These are phyloP conservation scores for Alloteropsis semialata DNA, from an alignment of 176 grass and related monocot species.

Conservation along the genomic window DNA sequence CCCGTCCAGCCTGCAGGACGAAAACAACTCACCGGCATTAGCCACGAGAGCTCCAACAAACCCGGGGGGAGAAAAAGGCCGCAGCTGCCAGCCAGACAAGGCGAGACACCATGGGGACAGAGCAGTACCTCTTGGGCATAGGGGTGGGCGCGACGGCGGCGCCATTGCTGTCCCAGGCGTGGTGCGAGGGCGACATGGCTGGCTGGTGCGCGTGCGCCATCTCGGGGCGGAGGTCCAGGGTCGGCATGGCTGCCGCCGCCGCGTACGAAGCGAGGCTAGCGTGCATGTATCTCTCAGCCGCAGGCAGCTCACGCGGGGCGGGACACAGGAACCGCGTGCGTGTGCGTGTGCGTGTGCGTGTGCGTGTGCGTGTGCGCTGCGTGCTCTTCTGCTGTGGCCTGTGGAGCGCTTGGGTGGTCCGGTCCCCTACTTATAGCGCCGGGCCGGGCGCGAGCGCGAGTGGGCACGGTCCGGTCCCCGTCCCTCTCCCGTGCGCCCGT, in stretches of 20 bases:
- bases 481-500: background rate
- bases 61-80: background rate
- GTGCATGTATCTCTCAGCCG: slow-evolving; percentile 10
- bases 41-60: background rate
- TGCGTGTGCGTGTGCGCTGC: no score
- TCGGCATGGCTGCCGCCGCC: slow-evolving; percentile 47
- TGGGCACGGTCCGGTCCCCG: background rate
- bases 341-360: background rate
- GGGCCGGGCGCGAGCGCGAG: background rate
- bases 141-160: slow-evolving; percentile 35
- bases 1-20: slow-evolving; percentile 58
- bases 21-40: background rate
- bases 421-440: slow-evolving; percentile 26
- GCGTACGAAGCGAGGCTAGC: slow-evolving; percentile 32
- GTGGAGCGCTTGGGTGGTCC: background rate
- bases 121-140: slow-evolving; percentile 61
- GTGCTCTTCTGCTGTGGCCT: background rate
- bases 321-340: background rate
- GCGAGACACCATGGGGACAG: background rate
- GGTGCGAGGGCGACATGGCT: slow-evolving; percentile 36
- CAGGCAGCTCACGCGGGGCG: background rate
- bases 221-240: slow-evolving; percentile 42
- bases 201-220: slow-evolving; percentile 50
- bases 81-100: background rate
- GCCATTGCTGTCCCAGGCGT: slow-evolving; percentile 54